Evolutionary conservation across 805 yeast genomes (phyloP), one percentile per base, ranked within the genome.

Genomic region (Saccharomycopsis guyanensis): DNA sequence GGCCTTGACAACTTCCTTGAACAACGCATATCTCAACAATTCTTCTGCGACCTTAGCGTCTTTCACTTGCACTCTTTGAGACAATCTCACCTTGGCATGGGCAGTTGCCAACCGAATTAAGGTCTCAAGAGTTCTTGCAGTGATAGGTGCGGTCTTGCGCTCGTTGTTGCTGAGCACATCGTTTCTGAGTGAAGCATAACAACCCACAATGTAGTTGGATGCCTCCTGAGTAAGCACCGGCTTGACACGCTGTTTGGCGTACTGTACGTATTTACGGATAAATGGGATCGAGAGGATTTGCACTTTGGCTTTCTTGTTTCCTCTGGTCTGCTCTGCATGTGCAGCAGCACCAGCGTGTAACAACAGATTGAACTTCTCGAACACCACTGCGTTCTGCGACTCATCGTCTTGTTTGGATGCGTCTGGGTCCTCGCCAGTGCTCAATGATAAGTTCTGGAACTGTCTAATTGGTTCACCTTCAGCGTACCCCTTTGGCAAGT

Each of bases 81-180:
- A 83, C 47, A 93, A 69, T 56, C 97, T 75, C n/a, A 91, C 86
- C 63, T 93, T 91, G 8, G 97, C 97, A 64, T 93, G 97, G 0
- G 98, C 97, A 1, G 97, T 86, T 0, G 97, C 73, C 50, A 91
- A 70, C 71, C 98, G 95, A 62, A 91, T 91, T 54, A 91, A 71
- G 0, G 98, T 91, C 65, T 91, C 98, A 56, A 91, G 71, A 3
- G 97, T 93, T 79, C 98, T 85, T n/a, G 97, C 95, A 1, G 98
- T 91, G 55, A 91, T 86, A 32, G 98, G 97, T 1, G 96, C 82
- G 0, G 96, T 89, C 59, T 80, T 75, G 44, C 83, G 76, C 55
- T 80, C 84, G 58, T 80, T 82, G 50, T 65, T 70, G 34, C 72
- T 74, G 44, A 72, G 66, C 46, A 73, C 73, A 53, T 82, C 85